Evolutionary conservation across 2,329 filamentous ascomycete genomes (phyloP), one percentile per base, ranked within the genome.

Genomic region (Aureobasidium sp.): DNA sequence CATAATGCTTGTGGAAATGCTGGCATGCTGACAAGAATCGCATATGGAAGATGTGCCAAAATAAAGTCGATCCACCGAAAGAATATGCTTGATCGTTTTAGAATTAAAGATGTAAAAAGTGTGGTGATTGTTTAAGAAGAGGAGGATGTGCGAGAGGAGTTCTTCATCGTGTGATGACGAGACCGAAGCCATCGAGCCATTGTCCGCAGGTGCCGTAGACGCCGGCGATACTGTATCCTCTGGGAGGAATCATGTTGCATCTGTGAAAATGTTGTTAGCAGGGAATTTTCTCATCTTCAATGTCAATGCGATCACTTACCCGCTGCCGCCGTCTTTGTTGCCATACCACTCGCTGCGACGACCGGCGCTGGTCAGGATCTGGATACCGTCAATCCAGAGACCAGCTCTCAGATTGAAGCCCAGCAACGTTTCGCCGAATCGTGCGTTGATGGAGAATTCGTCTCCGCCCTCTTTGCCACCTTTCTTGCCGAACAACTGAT

Each of bases 321-420:
- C 85, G 70, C 88, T 88, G 66, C 92, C 92, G 60, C 91, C 91
- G 66, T 80, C 79, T 11, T 86, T 75, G 68, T 96, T 94, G 63
- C 94, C 94, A 78, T 87, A 97, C 64, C 95, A 77, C 60, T 87
- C 85, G 37, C 93, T 97, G 72, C 87, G 89, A 68, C 92, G 84
- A n/a, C 92, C 92, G 63, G 90, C 77, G 69, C 87, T 97, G 1
- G 94, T 97, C 74, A 97, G 77, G 65, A 97, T 87, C 72, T 96
- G 91, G 58, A 97, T 82, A 13, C 87, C 93, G 72, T 97, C 91
- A 66, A 97, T 87, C 85, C 89, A 94, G 63, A 84, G 79, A 27
- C 90, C 91, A 54, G 88, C 86, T 66, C 91, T 82, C 57, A 97
- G 79, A 67, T 88, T 83, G 72, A 99, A 97, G 9, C 94, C 94